Conservation (phyloP, 371 early-diverging fungal species). For the Lichtheimia hyalospora region DNA sequence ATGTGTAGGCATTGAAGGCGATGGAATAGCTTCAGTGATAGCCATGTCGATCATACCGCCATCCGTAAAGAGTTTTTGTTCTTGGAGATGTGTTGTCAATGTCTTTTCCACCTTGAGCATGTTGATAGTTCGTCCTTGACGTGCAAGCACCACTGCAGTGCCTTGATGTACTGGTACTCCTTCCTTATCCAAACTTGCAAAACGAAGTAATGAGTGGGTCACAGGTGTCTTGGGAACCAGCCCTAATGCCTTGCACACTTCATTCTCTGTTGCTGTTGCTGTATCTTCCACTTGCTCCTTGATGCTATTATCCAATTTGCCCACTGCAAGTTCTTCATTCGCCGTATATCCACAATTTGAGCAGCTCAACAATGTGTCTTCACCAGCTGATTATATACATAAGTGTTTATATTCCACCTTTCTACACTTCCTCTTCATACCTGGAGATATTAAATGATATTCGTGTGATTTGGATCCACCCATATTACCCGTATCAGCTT, state of each 20-base stretch:
- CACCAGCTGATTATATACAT: slow-evolving; percentile 57
- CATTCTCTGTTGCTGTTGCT: neutral
- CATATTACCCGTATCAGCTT: slow-evolving; percentile 91
- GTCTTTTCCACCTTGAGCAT: slow-evolving; percentile 31
- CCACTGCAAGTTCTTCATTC: slow-evolving; percentile 73
- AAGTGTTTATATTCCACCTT: neutral
- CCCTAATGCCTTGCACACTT: slow-evolving; percentile 2
- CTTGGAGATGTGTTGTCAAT: slow-evolving; percentile 24
- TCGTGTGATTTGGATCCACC: slow-evolving; percentile 90
- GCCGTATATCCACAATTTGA: slow-evolving; percentile 73
- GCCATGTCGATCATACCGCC: slow-evolving; percentile 16
- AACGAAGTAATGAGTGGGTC: slow-evolving; percentile 5
- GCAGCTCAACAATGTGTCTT: slow-evolving; percentile 80
- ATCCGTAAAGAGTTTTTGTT: slow-evolving; percentile 10
- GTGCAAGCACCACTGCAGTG: slow-evolving; percentile 23
- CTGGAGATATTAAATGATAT: slow-evolving; percentile 76
- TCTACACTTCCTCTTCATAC: slow-evolving; percentile 23
- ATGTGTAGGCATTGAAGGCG: slow-evolving; percentile 8
- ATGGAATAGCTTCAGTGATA: neutral
- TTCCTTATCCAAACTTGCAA: slow-evolving; percentile 5
- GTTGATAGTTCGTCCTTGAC: slow-evolving; percentile 22
- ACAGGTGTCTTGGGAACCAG: neutral
- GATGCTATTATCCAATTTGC: slow-evolving; percentile 6
- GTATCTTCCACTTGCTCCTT: neutral
- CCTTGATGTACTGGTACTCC: slow-evolving; percentile 8